Conservation (phyloP, 2,329 filamentous ascomycete genomes). For the Fusarium subglutinans region DNA sequence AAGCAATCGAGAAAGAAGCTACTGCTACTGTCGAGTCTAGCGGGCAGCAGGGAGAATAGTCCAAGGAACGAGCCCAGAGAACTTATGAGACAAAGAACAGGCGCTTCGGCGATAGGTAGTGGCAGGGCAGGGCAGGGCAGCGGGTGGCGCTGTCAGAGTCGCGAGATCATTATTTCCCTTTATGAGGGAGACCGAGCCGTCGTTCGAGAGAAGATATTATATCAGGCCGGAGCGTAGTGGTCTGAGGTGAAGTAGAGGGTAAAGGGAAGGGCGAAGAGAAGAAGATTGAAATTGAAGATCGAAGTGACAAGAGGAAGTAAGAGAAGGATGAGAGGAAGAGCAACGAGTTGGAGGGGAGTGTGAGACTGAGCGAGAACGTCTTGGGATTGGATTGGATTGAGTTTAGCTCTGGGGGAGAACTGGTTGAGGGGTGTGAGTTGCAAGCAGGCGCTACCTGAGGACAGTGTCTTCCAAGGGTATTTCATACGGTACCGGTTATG, state of each 20-base stretch:
- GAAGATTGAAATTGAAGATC: slow-evolving; percentile 35
- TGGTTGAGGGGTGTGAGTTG: slow-evolving; percentile 29
- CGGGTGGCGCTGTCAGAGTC: slow-evolving; percentile 41
- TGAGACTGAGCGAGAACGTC: slow-evolving; percentile 33
- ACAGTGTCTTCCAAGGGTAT: slow-evolving; percentile 14
- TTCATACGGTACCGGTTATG: slow-evolving; percentile 21
- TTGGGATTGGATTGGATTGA: slow-evolving; percentile 42
- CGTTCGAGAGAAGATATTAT: slow-evolving; percentile 35
- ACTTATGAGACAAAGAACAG: slow-evolving; percentile 47
- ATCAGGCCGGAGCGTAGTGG: slow-evolving; percentile 24
- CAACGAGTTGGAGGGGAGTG: slow-evolving; percentile 31
- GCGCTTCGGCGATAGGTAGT: slow-evolving; percentile 42
- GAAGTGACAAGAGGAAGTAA: slow-evolving; percentile 36
- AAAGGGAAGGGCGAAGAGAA: slow-evolving; percentile 23
- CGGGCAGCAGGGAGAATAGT: slow-evolving; percentile 39
- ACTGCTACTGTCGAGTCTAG: slow-evolving; percentile 39
- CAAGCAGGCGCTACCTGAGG: slow-evolving; percentile 26
- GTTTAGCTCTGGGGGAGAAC: slow-evolving; percentile 41
- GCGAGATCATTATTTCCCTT: slow-evolving; percentile 43
- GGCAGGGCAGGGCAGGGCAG: slow-evolving; percentile 39
- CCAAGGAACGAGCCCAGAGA: slow-evolving; percentile 38
- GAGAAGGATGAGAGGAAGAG: slow-evolving; percentile 35
- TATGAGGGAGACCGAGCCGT: slow-evolving; percentile 28
- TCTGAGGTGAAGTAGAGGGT: slow-evolving; percentile 12
- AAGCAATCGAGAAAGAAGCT: slow-evolving; percentile 30